These are phyloP conservation scores for Bretziella fagacearum DNA, from an alignment of 2,329 filamentous ascomycete species.

Conservation along the genomic window DNA sequence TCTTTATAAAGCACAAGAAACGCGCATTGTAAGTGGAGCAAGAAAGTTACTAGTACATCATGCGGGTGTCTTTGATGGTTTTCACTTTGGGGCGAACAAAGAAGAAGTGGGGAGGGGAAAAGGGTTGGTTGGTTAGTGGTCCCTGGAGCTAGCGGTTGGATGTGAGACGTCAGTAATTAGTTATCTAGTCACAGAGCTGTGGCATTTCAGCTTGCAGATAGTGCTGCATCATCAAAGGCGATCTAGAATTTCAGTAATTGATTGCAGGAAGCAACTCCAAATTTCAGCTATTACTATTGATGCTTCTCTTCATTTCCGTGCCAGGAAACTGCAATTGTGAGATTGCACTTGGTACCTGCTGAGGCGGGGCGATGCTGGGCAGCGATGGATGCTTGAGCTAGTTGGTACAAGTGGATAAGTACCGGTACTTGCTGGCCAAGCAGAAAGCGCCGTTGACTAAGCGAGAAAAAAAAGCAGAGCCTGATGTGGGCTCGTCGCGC, in stretches of 20 bases:
- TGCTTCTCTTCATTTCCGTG: not conserved
- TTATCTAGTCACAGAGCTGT: not conserved
- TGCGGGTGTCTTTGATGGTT: too few species aligned
- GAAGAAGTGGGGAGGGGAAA: not conserved
- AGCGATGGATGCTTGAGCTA: not conserved
- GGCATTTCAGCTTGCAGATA: not conserved
- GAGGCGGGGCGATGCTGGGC: conserved; percentile 3
- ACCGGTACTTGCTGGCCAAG: conserved; percentile 1
- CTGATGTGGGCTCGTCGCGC: conserved; percentile 7
- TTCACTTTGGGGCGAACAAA: too few species aligned
- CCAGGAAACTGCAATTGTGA: not conserved
- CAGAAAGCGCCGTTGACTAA: conserved; percentile 3
- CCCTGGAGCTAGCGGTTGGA: not conserved
- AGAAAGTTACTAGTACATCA: too few species aligned
- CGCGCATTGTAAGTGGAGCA: too few species aligned
- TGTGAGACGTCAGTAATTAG: not conserved
- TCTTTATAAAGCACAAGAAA: too few species aligned
- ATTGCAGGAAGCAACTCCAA: not conserved
- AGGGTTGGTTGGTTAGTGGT: not conserved
- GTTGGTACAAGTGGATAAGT: conserved; percentile 1
- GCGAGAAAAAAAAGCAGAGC: conserved; percentile 7
- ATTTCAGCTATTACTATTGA: not conserved
- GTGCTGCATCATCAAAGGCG: not conserved
- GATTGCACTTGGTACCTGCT: conserved; percentile 1
- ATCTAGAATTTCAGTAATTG: not conserved